A percentile compares a stretch with the other conserved stretches of the same genome.
These are phyloP conservation scores for Exsudoporus frostii DNA, from an alignment of 768 basidiomycete species.

Conservation along the genomic window DNA sequence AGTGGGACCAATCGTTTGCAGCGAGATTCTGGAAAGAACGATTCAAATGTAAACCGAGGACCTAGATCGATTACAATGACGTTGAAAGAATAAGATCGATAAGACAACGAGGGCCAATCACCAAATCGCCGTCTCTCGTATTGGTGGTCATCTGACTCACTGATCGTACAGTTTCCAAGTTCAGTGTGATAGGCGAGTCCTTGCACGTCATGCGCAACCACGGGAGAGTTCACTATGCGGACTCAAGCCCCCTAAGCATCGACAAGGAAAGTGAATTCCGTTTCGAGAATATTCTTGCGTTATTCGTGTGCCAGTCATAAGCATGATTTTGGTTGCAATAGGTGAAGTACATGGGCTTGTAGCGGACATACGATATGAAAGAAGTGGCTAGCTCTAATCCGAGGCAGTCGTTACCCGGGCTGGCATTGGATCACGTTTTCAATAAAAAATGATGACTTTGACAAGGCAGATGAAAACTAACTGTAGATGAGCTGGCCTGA, in stretches of 20 bases:
- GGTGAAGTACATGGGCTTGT: slow-evolving; percentile 37
- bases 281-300: not conserved
- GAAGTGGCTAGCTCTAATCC: slow-evolving; percentile 31
- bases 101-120: not conserved
- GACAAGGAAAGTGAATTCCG: not conserved
- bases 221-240: not conserved
- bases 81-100: not conserved
- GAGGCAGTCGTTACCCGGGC: slow-evolving; percentile 44
- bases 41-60: not conserved
- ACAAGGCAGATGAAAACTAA: slow-evolving; percentile 40
- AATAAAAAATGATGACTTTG: not conserved
- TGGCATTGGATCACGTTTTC: slow-evolving; percentile 15
- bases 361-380: slow-evolving; percentile 22
- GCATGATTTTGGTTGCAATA: slow-evolving; percentile 30
- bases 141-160: not conserved
- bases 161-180: not conserved
- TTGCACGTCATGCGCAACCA: not conserved
- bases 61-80: not conserved
- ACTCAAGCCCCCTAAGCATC: not conserved
- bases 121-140: not conserved
- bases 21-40: not conserved
- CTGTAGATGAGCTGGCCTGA: slow-evolving; percentile 94
- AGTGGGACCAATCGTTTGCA: not conserved
- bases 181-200: not conserved
- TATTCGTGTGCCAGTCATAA: slow-evolving; percentile 20